Evolutionary conservation across 2,329 filamentous ascomycete species (phyloP).

Genomic region (Colletotrichum noveboracense): DNA sequence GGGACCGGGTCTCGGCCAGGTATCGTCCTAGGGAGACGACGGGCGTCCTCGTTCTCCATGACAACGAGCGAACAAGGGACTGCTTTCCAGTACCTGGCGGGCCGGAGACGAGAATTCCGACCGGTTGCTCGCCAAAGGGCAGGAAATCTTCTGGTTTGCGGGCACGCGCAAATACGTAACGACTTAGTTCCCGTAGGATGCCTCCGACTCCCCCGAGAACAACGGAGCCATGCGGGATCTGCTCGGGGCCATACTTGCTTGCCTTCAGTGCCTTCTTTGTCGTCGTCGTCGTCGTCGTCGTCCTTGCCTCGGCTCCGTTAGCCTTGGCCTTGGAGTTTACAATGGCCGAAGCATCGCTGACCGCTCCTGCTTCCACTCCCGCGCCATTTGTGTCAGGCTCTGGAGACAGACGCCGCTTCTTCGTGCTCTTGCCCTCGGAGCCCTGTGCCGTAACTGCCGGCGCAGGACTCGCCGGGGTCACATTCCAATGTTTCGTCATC

Average conservation of each 20-base stretch:
- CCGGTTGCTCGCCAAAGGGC: slow-evolving; percentile 41
- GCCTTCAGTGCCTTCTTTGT: slow-evolving; percentile 15
- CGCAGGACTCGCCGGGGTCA: slow-evolving; percentile 1
- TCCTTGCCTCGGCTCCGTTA: background rate
- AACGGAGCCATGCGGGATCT: slow-evolving; percentile 15
- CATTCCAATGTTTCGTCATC: slow-evolving; percentile 46
- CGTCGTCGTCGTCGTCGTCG: background rate
- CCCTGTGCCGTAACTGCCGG: slow-evolving; percentile 11
- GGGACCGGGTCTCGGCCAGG: slow-evolving; percentile 33
- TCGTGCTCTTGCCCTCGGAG: slow-evolving; percentile 26
- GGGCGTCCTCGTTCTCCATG: slow-evolving; percentile 73
- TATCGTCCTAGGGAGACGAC: slow-evolving; percentile 63
- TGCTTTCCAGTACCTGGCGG: slow-evolving; percentile 84
- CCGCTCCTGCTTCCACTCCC: background rate
- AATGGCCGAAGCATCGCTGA: slow-evolving; percentile 15
- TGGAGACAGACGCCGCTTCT: slow-evolving; percentile 22
- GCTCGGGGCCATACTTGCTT: slow-evolving; percentile 20
- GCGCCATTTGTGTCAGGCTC: slow-evolving; percentile 21
- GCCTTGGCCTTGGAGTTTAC: background rate
- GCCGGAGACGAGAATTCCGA: slow-evolving; percentile 78
- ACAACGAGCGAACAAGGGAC: slow-evolving; percentile 76
- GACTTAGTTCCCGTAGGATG: background rate
- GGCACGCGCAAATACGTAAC: slow-evolving; percentile 6
- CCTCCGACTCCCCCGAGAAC: slow-evolving; percentile 9
- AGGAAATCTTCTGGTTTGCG: slow-evolving; percentile 3